Base-by-base conservation (phyloP, 75 land plant genomes). In the Pinus albicaulis region DNA sequence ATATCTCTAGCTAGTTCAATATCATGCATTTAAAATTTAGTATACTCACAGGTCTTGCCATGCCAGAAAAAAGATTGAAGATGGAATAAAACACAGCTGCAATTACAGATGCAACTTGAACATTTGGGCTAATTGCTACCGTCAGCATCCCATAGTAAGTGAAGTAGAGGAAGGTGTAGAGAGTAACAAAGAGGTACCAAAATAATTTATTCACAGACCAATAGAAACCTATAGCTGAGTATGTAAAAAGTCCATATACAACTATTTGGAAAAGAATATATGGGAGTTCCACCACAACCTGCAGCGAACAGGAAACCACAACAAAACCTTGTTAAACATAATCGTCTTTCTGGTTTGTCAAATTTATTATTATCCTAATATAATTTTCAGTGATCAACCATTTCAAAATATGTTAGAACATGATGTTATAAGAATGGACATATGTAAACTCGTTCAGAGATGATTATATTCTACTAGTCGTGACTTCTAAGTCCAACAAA, bases 11-110 rank as follows among this genome's bases (percentile, higher is more conserved):
- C 73, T 58, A 20, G 44, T 59, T 17, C 19, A 19, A 26, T 3
- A 44, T 65, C 44, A 28, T 58, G 26, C 62, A 60, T 31, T 44
- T 44, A 7, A 44, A 23, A 8, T 41, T 68, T 38, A 34, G 13
- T 38, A n/a, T n/a, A 56, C 81, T 74, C 85, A 91, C 93, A 68
- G 89, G 92, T 76, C 77, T 71, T 63, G 95, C 89, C 20, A 92
- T 82, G 4, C 95, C 95, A 0, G 95, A 84, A 80, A 88, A 92
- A 31, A 92, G 82, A 82, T 86, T 92, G 78, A 87, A 75, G 36
- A 92, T 73, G 19, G 86, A 71, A 77, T 84, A 88, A 77, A 78
- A 77, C 41, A 82, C 78, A 16, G 89, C 72, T 75, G 91, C 77
- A 25, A 88, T 25, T 24, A 92, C 79, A 38, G 95, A 81, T 48